Conservation (phyloP, 805 yeast species). For the Lipomyces anomalus region DNA sequence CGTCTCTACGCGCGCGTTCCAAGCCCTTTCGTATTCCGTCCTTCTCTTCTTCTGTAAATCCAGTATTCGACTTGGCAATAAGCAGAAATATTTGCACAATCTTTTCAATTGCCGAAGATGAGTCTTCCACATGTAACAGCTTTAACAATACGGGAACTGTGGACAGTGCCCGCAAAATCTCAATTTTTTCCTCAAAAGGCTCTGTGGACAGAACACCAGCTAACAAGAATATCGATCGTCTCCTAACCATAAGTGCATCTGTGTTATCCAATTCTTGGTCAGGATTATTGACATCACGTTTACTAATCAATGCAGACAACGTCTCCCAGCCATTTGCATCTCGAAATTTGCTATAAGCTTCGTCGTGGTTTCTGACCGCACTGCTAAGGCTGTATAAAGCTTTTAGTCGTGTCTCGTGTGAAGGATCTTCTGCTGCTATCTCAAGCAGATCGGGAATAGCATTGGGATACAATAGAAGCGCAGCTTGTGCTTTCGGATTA, state of each 20-base stretch:
- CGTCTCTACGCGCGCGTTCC: conserved; percentile 18
- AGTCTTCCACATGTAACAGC: conserved; percentile 13
- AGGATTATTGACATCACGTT: background rate
- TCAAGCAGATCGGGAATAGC: conserved; percentile 32
- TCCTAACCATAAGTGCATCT: conserved; percentile 11
- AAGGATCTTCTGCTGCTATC: conserved; percentile 25
- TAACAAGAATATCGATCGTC: conserved; percentile 18
- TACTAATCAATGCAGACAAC: conserved; percentile 8
- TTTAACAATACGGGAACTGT: conserved; percentile 16
- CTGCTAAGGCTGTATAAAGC: conserved; percentile 74
- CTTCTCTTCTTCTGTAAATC: conserved; percentile 19
- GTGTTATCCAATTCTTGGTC: conserved; percentile 11
- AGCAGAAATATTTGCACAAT: conserved; percentile 15
- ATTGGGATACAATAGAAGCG: conserved; percentile 23
- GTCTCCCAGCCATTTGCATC: conserved; percentile 55
- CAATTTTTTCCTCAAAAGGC: conserved; percentile 17
- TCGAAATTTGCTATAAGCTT: conserved; percentile 52
- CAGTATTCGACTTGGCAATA: conserved; percentile 15
- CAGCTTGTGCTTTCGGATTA: conserved; percentile 65
- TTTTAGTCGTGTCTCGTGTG: conserved; percentile 46
- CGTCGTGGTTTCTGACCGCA: conserved; percentile 60
- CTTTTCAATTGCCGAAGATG: conserved; percentile 19
- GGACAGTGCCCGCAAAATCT: conserved; percentile 10
- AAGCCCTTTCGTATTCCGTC: conserved; percentile 12
- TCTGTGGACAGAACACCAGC: conserved; percentile 23